Evolutionary conservation across 805 yeast genomes (phyloP).

Genomic region (Yamadazyma nakazawae): DNA sequence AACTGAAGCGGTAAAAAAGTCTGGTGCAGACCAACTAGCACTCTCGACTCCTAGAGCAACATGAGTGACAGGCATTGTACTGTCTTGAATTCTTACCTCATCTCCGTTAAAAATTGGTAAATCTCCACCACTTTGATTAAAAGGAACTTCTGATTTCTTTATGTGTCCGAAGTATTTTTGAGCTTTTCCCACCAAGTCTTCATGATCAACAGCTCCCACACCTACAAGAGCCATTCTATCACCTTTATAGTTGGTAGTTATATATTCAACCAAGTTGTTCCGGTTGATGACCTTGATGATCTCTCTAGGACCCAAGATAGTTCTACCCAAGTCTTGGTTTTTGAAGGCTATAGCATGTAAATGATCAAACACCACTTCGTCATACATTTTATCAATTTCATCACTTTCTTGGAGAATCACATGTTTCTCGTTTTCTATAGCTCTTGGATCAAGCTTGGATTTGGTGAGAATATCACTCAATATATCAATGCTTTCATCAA

Average conservation of each 20-base stretch:
- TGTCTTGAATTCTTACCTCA: conserved; percentile 80
- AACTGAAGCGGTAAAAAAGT: conserved; percentile 90
- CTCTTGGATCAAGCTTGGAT: conserved; percentile 74
- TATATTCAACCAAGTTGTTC: conserved; percentile 74
- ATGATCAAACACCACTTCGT: conserved; percentile 96
- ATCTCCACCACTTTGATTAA: conserved; percentile 72
- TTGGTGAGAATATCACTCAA: conserved; percentile 85
- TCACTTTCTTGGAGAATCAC: conserved; percentile 95
- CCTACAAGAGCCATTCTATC: conserved; percentile 98
- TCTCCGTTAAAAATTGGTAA: conserved; percentile 81
- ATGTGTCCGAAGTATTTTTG: conserved; percentile 72
- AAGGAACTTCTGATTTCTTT: conserved; percentile 55
- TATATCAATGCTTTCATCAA: conserved; percentile 83
- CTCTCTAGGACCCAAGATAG: conserved; percentile 91
- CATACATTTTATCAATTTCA: conserved; percentile 97
- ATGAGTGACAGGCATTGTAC: conserved; percentile 82
- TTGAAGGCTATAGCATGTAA: conserved; percentile 88
- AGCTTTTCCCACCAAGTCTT: conserved; percentile 73
- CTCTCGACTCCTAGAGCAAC: conserved; percentile 97
- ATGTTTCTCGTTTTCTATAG: conserved; percentile 93
- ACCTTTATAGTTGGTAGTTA: conserved; percentile 83
- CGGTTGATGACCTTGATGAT: conserved; percentile 79
- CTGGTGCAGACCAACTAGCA: conserved; percentile 94
- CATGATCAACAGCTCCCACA: conserved; percentile 91
- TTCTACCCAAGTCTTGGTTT: conserved; percentile 92